Evolutionary conservation across 2,329 filamentous ascomycete species (phyloP), one percentile per base, ranked within the genome.

Genomic region (Trichoderma koningii): DNA sequence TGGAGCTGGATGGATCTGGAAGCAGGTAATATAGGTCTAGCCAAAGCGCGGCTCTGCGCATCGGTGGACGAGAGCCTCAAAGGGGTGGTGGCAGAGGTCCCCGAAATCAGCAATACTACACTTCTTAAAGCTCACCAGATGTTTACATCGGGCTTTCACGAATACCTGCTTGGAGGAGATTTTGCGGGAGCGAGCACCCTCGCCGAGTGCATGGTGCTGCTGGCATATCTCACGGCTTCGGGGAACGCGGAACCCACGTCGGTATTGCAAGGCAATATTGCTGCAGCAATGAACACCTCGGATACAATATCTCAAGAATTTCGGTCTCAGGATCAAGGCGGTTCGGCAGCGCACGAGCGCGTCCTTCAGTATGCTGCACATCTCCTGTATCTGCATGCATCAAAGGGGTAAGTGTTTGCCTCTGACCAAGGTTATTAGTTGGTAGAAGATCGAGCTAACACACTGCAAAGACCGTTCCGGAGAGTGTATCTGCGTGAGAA

Each of bases 1-100:
- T 90, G 87, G 84, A 80, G 88, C 1, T 93, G 89, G 88, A 81
- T 88, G 68, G 83, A 86, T n/a, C 76, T 95, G 4, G 76, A 74
- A 19, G 71, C 70, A 9, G 75, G 75, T 0, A 70, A 78, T 21
- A 75, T 75, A 10, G 48, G 69, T 0, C 63, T 71, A 15, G 80
- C 81, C 3, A 66, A 78, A 7, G 69, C 70, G 10, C 76, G 77
- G 6, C 71, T 86, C 9, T 80, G 82, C 68, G 74, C 74, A 0
- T 74, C 78, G 0, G 71, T 75, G 2, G 77, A 80, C 30, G 72
- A 73, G 6, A 60, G 21, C 1, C 44, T 73, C n/a, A 70, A 69
- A n/a, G 57, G 47, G 14, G 26, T 57, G 7, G 56, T 64, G 21
- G 15, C 53, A 3, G 66, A 66, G 3, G 48, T 66, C 4, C 71